These are phyloP conservation scores for Xylariaceae sp. DNA, from an alignment of 2,329 filamentous ascomycete genomes.

Conservation along the genomic window DNA sequence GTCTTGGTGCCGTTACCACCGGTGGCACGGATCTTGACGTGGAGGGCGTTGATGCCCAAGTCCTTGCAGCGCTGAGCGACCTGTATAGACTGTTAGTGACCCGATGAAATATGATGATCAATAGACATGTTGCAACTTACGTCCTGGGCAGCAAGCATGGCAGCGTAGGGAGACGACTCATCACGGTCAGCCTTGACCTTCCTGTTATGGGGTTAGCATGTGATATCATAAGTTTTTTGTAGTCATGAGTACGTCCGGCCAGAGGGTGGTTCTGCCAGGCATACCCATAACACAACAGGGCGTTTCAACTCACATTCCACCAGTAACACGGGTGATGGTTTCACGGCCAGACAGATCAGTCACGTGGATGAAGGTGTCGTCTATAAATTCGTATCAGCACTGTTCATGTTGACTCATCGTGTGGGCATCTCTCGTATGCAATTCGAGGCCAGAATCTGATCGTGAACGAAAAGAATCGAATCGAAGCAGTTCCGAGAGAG, in stretches of 20 bases:
- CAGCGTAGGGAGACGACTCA: constrained; percentile 98
- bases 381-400: constrained; percentile 11
- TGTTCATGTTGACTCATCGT: not conserved
- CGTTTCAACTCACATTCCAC: constrained; percentile 61
- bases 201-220: constrained; percentile 34
- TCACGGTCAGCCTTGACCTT: constrained; percentile 99
- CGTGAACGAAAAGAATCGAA: not conserved
- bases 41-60: constrained; percentile 78
- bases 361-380: constrained; percentile 94
- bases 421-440: not conserved
- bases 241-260: not conserved
- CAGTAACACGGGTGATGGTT: constrained; percentile 99
- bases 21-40: constrained; percentile 99
- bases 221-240: not conserved
- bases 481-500: not conserved
- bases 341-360: constrained; percentile 97
- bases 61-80: constrained; percentile 71
- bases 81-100: not conserved
- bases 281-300: not conserved
- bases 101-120: not conserved
- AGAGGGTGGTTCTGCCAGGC: not conserved
- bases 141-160: constrained; percentile 99
- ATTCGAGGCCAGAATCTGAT: not conserved
- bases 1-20: constrained; percentile 97
- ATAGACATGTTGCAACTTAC: constrained; percentile 40